Conservation (phyloP, 768 basidiomycete genomes). For the Collybiopsis luxurians region DNA sequence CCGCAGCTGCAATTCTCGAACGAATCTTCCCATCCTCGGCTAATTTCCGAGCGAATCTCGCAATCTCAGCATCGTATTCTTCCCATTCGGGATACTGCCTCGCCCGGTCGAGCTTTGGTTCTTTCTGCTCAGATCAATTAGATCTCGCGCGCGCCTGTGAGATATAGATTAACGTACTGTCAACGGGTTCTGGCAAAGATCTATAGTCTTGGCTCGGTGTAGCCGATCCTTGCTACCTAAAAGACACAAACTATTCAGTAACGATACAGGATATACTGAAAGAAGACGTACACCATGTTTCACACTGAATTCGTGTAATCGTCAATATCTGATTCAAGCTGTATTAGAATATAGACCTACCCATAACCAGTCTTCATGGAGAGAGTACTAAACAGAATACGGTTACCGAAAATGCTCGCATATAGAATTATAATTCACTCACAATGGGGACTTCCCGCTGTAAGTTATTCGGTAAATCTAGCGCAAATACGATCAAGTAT, state of each 20-base stretch:
- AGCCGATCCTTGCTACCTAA: conserved; percentile 81
- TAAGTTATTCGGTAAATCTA: conserved; percentile 94
- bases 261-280: neutral
- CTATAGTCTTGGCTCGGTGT: conserved; percentile 84
- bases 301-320: conserved; percentile 56
- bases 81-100: conserved; percentile 98
- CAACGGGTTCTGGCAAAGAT: conserved; percentile 94
- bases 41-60: conserved; percentile 72
- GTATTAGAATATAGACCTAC: conserved; percentile 35
- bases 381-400: conserved; percentile 57
- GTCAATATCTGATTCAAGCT: neutral
- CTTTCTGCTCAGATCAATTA: conserved; percentile 63
- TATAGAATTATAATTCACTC: conserved; percentile 27
- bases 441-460: conserved; percentile 93
- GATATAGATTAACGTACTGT: conserved; percentile 57
- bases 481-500: neutral
- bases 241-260: conserved; percentile 1
- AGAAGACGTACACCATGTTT: conserved; percentile 87
- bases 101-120: conserved; percentile 91
- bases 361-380: conserved; percentile 96
- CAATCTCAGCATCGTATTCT: conserved; percentile 88
- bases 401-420: conserved; percentile 1
- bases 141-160: neutral
- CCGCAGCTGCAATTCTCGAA: conserved; percentile 64
- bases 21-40: conserved; percentile 69